Evolutionary conservation across 345 rosid species (phyloP), one percentile per base, ranked within the genome.

Genomic region (Euphorbia peplus): DNA sequence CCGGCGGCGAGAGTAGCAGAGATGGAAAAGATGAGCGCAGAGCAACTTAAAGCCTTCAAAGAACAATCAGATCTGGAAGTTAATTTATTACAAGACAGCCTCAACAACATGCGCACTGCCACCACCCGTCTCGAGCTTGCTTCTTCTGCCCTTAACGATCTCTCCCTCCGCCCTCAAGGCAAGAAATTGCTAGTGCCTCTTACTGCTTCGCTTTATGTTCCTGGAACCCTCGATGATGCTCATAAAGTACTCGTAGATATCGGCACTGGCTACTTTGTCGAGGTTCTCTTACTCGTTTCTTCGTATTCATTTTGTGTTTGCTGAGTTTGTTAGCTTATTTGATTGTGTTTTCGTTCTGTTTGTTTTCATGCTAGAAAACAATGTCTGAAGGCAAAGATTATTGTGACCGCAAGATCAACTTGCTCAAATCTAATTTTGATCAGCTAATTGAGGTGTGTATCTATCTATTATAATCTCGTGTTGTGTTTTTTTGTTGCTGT

Each of bases 251-350:
- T 95, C 28, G 96, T 95, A 60, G 97, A 95, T 78, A 86, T 95
- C 51, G 98, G 99, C 66, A 95, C 99, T 60, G 99, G 99, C 21
- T 95, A 88, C 85, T 95, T 95, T 84, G 91, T 92, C 48, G 96
- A 95, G 97, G 97, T 89, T n/a, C 11, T 37, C 16, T 19, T 13
- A 14, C 14, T 53, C 54, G 15, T 16, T 42, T 54, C 29, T 21
- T 10, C 4, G 3, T 8, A 50, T 5, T 50, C 6, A 1, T 50
- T 50, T 24, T 50, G 21, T 18, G n/a, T n/a, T n/a, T n/a, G 10
- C 11, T 28, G 63, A 32, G 13, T 52, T 68, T 14, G 16, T 21
- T 25, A 13, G 47, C 30, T 0, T 1, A 35, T 18, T n/a, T 51
- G 52, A 59, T 6, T 18, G 14, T 28, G 0, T 30, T 24, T 64